Base-by-base conservation (phyloP, 352 stramenopile genomes). In the Phytophthora boehmeriae region DNA sequence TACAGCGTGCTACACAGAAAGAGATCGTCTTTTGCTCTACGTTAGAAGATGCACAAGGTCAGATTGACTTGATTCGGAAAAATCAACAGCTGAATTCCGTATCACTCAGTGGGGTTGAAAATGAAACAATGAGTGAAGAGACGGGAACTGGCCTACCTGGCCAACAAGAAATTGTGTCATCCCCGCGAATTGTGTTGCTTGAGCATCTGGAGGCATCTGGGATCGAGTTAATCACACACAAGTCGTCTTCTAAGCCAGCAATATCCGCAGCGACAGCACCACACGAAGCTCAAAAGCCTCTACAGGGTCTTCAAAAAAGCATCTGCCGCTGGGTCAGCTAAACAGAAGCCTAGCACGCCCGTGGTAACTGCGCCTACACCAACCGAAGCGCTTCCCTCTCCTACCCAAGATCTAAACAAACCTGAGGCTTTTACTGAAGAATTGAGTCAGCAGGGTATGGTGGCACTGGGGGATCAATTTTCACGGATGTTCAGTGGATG, bases 181-280 rank as follows among this genome's bases (percentile, higher is more conserved):
- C 54, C 16, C 73, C 70, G 14, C 66, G 63, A 9, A 65, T 87
- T 1, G 41, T 88, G 17, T 34, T 88, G 8, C 49, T 88, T 1
- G 75, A 88, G 11, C 78, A 82, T 35, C 43, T 81, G 53, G 56
- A 57, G 5, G 45, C 43, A 0, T 52, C 59, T 32, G 59, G 65
- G 5, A 38, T 46, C 19, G 16, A 65, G 20, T 41, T 69, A 47
- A 53, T 57, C 48, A 68, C 14, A 8, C 25, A 53, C 17, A 44
- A 39, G 8, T 17, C 42, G 17, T 25, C 39, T 45, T 66, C 47
- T 1, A 71, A 71, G n/a, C 52, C 60, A 22, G 30, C 11, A 10
- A 57, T 54, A 0, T 49, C 49, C 22, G 54, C 49, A 9, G 5
- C 43, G 1, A 25, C 20, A 11, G 32, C 44, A 30, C 25, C 54